Base-by-base conservation (phyloP, 768 basidiomycete genomes). In the Thelephora aurantiotincta region DNA sequence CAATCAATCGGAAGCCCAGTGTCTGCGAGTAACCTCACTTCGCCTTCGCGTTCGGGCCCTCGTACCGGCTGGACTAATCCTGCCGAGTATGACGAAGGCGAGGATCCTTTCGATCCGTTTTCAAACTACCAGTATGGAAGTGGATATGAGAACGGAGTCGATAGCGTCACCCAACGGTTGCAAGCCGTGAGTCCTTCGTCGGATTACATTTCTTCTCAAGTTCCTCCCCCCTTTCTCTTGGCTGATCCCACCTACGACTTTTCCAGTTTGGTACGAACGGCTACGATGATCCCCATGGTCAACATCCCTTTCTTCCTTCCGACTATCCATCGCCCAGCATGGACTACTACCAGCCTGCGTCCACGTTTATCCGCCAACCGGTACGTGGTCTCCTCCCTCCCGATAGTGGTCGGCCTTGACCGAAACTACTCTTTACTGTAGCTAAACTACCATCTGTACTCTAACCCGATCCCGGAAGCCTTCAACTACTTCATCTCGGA, bases 381-480 rank as follows among this genome's bases (percentile, higher is more conserved):
- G 87, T 89, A 58, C 55, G 67, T 50, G 22, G n/a, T n/a, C 33
- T 46, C 11, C 22, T 50, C 19, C 48, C n/a, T 19, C 34, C 46
- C 42, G 44, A 35, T 11, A 45, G 46, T 35, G 41, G 13, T 45
- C 18, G 7, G 41, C 45, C 20, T 26, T 5, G 34, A 41, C 19
- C 19, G 41, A 6, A 35, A 44, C 35, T 6, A 19, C 43, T 45
- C 22, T 22, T 16, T 13, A n/a, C 47, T 46, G 37, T 58, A 94
- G 89, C 74, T 98, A 42, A 79, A 96, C 58, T 91, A 99, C 58
- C 90, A 97, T 54, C 73, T 97, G 26, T 99, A 99, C 67, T 82
- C 86, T 3, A 74, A 76, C 2, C 73, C 74, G 55, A 68, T 83
- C 57, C 68, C 83, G 38, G 64, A 74, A 52, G 57, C 70, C 48